Base-by-base conservation (phyloP, 306 rosid genomes). In the Purshia tridentata region DNA sequence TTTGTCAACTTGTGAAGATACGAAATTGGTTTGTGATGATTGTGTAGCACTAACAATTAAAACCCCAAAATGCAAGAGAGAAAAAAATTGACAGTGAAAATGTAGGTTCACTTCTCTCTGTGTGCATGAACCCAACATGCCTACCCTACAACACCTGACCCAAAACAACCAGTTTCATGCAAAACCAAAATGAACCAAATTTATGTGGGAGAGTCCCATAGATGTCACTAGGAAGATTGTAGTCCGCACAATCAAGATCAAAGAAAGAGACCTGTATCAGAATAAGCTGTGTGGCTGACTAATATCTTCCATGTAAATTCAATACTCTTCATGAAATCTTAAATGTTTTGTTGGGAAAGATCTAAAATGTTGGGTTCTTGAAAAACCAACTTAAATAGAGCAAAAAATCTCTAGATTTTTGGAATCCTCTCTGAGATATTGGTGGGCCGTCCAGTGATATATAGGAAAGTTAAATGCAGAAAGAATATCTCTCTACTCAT, bases 301-400 rank as follows among this genome's bases (percentile, higher is more conserved):
- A 42, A 41, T 70, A 70, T 55, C 53, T 13, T 42, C 44, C 54
- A 55, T 41, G 22, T 65, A 55, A 8, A 69, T 69, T 69, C 52
- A 20, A 52, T 48, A 52, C 20, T 20, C 2, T 11, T 22, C 65
- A 19, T 55, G 9, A 18, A 70, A 47, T 15, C 35, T 57, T 55
- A 13, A 71, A 44, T 15, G 29, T 57, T 39, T 42, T 71, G 75
- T 20, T 70, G 63, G n/a, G 46, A 69, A 69, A 69, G 62, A 52
- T 69, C 61, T 69, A 37, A 42, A 54, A 41, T 70, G 64, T 20
- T 70, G 74, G 64, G 52, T 6, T n/a, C 23, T 13, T n/a, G n/a
- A 62, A 40, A 7, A n/a, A 58, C 67, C 23, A n/a, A 58, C 67
- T 13, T 23, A 39, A 29, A 29, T 29, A 39, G 13, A 61, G 8